A percentile compares a stretch with the other conserved stretches of the same genome.
Conservation (phyloP, 768 basidiomycete genomes). For the Russula abietina region DNA sequence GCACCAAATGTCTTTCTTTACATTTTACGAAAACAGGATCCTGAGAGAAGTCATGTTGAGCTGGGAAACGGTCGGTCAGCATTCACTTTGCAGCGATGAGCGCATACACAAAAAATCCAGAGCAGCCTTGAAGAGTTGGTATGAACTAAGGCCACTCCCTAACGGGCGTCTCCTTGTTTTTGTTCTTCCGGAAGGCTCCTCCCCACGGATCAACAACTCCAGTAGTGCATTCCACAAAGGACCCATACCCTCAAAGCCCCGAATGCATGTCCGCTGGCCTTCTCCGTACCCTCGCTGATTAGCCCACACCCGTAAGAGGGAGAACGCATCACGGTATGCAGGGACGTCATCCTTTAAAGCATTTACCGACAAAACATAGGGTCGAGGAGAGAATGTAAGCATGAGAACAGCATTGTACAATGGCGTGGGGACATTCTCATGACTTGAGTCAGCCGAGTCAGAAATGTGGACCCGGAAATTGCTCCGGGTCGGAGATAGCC, state of each 20-base stretch:
- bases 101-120: conserved; percentile 75
- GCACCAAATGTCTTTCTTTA: conserved; percentile 48
- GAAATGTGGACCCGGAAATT: conserved; percentile 48
- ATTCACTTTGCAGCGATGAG: not conserved
- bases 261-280: conserved; percentile 49
- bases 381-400: conserved; percentile 42
- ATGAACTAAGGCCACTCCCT: conserved; percentile 80
- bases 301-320: conserved; percentile 85
- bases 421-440: conserved; percentile 51
- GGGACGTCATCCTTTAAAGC: conserved; percentile 43
- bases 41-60: conserved; percentile 59
- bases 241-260: conserved; percentile 66
- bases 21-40: conserved; percentile 56
- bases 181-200: conserved; percentile 39
- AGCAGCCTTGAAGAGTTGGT: conserved; percentile 82
- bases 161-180: conserved; percentile 46
- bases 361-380: conserved; percentile 42
- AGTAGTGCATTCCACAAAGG: conserved; percentile 64
- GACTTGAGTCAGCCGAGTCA: conserved; percentile 26
- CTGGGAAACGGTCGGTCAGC: conserved; percentile 33
- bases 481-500: conserved; percentile 67
- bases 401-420: conserved; percentile 76
- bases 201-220: conserved; percentile 58
- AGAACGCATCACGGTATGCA: conserved; percentile 65
- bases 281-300: conserved; percentile 74